A percentile compares a stretch with the other conserved stretches of the same genome.
Evolutionary conservation across 2,329 filamentous ascomycete genomes (phyloP).

Genomic region (Monosporascus cannonballus): DNA sequence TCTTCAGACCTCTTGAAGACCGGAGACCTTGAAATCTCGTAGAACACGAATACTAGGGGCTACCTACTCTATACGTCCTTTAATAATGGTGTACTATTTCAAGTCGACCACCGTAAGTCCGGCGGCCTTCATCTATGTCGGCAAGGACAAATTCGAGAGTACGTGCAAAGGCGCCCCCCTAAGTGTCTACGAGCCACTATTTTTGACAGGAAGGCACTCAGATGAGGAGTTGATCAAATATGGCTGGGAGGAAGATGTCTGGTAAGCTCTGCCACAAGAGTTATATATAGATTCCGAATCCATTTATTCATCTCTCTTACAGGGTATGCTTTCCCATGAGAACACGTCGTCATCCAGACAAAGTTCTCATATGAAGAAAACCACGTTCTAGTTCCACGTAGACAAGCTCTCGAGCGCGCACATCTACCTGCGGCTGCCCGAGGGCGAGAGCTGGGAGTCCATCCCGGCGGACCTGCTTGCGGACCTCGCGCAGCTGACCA

Average conservation of each 20-base stretch:
- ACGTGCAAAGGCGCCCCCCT: slow-evolving; percentile 29
- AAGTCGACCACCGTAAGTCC: slow-evolving; percentile 79
- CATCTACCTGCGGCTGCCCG: slow-evolving; percentile 81
- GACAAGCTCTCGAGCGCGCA: slow-evolving; percentile 97
- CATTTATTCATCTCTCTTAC: slow-evolving; percentile 3
- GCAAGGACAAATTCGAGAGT: slow-evolving; percentile 99
- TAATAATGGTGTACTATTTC: slow-evolving; percentile 92
- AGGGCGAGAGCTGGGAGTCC: slow-evolving; percentile 76
- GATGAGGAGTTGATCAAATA: slow-evolving; percentile 95
- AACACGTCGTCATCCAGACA: no score
- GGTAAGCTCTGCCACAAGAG: slow-evolving; percentile 45
- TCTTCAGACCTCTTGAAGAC: no score
- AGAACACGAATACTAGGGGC: no score
- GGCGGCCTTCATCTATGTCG: slow-evolving; percentile 85
- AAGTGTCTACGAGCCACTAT: slow-evolving; percentile 5
- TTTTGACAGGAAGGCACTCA: slow-evolving; percentile 32
- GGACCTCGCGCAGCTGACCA: slow-evolving; percentile 95
- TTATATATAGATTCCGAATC: slow-evolving; percentile 1
- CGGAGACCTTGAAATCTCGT: no score
- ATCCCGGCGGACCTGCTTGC: slow-evolving; percentile 69
- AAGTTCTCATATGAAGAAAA: background rate
- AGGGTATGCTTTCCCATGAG: slow-evolving; percentile 20
- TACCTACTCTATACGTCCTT: no score
- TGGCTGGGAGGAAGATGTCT: slow-evolving; percentile 93
- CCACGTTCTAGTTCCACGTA: slow-evolving; percentile 69